Conservation (phyloP, 2,329 filamentous ascomycete genomes). For the Stemphylium lycopersici region DNA sequence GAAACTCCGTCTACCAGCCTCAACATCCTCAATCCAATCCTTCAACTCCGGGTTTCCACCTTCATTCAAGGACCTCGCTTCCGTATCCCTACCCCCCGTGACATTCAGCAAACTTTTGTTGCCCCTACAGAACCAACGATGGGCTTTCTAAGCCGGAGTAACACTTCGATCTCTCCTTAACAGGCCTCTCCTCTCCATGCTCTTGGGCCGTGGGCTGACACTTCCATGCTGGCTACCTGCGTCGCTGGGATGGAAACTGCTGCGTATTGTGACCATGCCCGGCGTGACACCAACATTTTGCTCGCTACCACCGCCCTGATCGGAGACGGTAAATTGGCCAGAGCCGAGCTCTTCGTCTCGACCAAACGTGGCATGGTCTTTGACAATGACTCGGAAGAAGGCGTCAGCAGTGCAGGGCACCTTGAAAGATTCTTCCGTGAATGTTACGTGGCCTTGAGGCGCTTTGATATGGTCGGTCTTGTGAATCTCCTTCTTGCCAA, state of each 20-base stretch:
- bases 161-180: conserved; percentile 45
- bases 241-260: conserved; percentile 67
- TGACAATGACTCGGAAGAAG: conserved; percentile 84
- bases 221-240: conserved; percentile 40
- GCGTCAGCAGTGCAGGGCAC: conserved; percentile 78
- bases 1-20: not conserved
- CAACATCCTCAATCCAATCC: conserved; percentile 3
- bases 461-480: conserved; percentile 93
- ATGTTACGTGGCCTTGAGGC: conserved; percentile 63
- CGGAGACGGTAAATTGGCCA: conserved; percentile 87
- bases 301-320: conserved; percentile 69
- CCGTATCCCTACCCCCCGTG: not conserved
- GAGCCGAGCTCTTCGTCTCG: conserved; percentile 86
- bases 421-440: conserved; percentile 73
- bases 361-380: conserved; percentile 83
- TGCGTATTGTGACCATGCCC: conserved; percentile 75
- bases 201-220: conserved; percentile 26
- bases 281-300: conserved; percentile 77
- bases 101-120: not conserved
- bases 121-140: not conserved
- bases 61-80: not conserved
- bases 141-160: conserved; percentile 11
- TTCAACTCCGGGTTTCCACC: not conserved
- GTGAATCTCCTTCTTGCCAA: conserved; percentile 75
- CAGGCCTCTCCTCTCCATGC: conserved; percentile 51